These are phyloP conservation scores for Halocafeteria seosinensis DNA, from an alignment of 108 stramenopile species.

Conservation along the genomic window DNA sequence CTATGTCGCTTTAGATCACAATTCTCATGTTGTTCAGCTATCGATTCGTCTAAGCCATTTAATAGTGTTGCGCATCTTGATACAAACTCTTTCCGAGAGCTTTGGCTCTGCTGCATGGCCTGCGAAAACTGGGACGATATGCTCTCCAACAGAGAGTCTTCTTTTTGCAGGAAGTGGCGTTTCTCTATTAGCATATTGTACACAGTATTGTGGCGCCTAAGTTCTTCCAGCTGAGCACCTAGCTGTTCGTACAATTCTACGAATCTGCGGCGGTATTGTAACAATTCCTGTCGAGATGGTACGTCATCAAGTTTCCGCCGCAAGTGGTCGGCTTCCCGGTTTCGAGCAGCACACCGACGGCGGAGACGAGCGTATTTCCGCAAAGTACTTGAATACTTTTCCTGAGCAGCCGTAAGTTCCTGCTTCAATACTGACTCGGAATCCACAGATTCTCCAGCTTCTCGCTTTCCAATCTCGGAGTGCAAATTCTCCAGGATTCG, in stretches of 20 bases:
- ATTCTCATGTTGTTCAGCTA: too few relatives aligned
- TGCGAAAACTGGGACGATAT: too few relatives aligned
- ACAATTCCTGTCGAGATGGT: background rate
- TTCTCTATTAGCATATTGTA: background rate
- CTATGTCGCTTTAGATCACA: too few relatives aligned
- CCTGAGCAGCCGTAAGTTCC: too few relatives aligned
- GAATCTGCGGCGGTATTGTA: background rate
- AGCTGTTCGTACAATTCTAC: background rate
- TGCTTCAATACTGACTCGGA: too few relatives aligned
- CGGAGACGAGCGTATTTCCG: background rate
- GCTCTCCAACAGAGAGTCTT: background rate
- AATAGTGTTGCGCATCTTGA: too few relatives aligned
- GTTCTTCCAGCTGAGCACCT: background rate
- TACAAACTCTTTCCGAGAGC: too few relatives aligned
- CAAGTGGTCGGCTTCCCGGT: background rate
- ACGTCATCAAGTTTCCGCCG: background rate
- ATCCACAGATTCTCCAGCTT: too few relatives aligned
- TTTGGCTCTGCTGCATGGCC: too few relatives aligned
- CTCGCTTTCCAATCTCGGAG: too few relatives aligned
- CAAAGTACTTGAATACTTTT: background rate
- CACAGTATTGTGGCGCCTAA: background rate
- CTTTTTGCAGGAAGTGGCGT: background rate
- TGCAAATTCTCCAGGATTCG: too few relatives aligned
- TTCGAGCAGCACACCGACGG: background rate
- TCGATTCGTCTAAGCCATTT: too few relatives aligned